A percentile compares a stretch with the other conserved stretches of the same genome.
Conservation (phyloP, 192 early-diverging fungal genomes). For the Coemansia sp. region DNA sequence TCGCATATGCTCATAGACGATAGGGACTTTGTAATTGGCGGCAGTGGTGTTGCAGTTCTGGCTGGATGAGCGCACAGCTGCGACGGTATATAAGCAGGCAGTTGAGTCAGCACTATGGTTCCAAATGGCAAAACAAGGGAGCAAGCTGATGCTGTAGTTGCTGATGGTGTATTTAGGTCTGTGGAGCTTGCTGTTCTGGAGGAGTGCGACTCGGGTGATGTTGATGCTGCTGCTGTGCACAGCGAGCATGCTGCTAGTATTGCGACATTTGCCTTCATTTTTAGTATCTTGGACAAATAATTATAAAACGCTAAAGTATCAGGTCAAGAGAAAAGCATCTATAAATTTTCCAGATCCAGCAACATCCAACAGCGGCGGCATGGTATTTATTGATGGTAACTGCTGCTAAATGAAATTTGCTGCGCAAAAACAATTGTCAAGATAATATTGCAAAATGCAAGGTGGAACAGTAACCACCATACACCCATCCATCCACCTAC, state of each 20-base stretch:
- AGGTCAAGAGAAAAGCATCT: background rate
- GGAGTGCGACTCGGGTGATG: background rate
- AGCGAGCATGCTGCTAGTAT: background rate
- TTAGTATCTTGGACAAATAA: too few species aligned
- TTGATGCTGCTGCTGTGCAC: background rate
- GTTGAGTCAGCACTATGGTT: constrained; percentile 1
- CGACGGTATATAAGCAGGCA: background rate
- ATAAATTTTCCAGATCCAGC: background rate
- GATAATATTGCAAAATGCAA: background rate
- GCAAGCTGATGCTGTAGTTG: background rate
- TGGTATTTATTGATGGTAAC: background rate
- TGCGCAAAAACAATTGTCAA: background rate
- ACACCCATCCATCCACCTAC: background rate
- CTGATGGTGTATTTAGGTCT: too few species aligned
- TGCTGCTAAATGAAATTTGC: background rate
- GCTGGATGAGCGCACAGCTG: background rate
- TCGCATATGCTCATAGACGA: constrained; percentile 22
- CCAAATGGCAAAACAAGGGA: background rate
- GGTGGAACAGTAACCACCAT: background rate
- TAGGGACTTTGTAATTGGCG: constrained; percentile 22
- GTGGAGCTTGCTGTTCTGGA: background rate
- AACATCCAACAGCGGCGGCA: too few species aligned
- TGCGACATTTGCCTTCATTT: background rate
- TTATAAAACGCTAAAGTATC: too few species aligned
- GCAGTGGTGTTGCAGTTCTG: background rate